Evolutionary conservation across 2,329 filamentous ascomycete species (phyloP), one percentile per base, ranked within the genome.

Genomic region (Neopestalotiopsis sp.): DNA sequence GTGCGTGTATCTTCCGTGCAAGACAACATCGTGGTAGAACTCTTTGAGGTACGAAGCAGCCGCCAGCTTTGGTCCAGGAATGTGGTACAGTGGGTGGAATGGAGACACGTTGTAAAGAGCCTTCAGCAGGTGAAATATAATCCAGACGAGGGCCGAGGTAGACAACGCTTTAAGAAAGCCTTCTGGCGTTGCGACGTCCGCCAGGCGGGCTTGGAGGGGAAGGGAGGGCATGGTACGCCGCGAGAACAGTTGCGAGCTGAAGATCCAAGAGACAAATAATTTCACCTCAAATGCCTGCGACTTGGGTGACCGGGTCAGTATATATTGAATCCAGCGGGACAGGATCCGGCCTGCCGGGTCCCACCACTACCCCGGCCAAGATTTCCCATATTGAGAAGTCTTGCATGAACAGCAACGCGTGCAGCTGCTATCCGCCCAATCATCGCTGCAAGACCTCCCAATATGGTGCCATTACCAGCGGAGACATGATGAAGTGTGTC

Each of bases 31-130:
- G 34, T 72, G 73, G 56, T 72, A 75, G 2, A 58, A 66, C 58
- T 75, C 74, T 57, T 74, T 72, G 4, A 69, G 17, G 66, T 72
- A 74, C 10, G 65, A 70, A 20, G 59, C 30, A 10, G 71, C 71
- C 4, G 72, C 74, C 10, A 72, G 9, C 45, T 68, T 72, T 4
- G 74, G 73, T 0, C 74, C 74, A 9, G 74, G 74, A 34, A 75
- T 74, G 6, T 52, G 42, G 32, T 67, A 66, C 4, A 75, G 70
- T 12, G 73, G 69, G 38, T 75, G 74, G 5, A 72, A 65, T 1
- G 72, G 72, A 12, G 73, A 75, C 30, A 74, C 57, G 56, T 75
- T 75, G 65, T 74, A 75, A 4, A 52, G n/a, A 4, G 6, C n/a
- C 20, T 52, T 52, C 17, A 52, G 20, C 14, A 52, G 2, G 17